phyloP scores from a whole-genome alignment of 768 basidiomycete species.

The Pleurotus djamor region DNA sequence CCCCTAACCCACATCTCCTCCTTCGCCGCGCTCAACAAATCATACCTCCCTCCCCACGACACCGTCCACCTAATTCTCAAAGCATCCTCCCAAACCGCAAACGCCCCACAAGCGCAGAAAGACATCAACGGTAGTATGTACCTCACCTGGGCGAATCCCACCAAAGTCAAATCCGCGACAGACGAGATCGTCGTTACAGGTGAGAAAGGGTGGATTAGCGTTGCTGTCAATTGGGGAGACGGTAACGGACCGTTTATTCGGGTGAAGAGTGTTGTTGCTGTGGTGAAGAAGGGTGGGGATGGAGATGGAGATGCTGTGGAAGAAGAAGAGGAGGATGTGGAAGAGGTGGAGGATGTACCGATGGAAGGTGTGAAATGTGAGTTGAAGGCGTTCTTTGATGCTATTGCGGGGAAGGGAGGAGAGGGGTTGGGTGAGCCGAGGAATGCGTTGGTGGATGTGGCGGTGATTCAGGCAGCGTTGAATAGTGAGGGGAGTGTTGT shows the following conservation, averaged over 20 bases:
- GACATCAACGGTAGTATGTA: conserved; percentile 57
- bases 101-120: conserved; percentile 10
- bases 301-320: conserved; percentile 33
- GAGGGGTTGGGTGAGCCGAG: conserved; percentile 54
- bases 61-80: conserved; percentile 62
- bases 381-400: conserved; percentile 56
- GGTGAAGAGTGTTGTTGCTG: conserved; percentile 32
- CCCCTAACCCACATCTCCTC: conserved; percentile 56
- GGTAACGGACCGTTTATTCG: conserved; percentile 23
- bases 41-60: conserved; percentile 76
- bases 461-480: conserved; percentile 76
- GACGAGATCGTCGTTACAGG: conserved; percentile 57
- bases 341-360: conserved; percentile 49
- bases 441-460: conserved; percentile 70
- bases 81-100: conserved; percentile 26
- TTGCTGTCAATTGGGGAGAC: conserved; percentile 28
- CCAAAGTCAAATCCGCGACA: conserved; percentile 29
- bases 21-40: conserved; percentile 65
- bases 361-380: conserved; percentile 55
- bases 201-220: conserved; percentile 56
- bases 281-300: conserved; percentile 19
- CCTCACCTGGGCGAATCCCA: conserved; percentile 62
- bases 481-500: conserved; percentile 61
- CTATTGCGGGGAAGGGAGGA: conserved; percentile 49
- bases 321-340: conserved; percentile 41